These are phyloP conservation scores for Candida sphagnicola DNA, from an alignment of 805 yeast species.

Conservation along the genomic window DNA sequence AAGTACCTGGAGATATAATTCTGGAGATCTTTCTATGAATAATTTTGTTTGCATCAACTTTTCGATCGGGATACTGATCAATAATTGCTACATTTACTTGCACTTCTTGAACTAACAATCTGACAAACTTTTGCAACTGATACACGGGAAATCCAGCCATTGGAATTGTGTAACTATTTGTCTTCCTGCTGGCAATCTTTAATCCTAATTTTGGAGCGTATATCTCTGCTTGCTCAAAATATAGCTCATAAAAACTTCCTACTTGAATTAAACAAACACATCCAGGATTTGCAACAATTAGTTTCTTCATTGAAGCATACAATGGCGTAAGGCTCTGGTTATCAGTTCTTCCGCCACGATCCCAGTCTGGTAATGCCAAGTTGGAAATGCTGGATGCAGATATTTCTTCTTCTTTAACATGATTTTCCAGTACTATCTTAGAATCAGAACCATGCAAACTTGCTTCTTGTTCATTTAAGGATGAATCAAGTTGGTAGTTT, in stretches of 20 bases:
- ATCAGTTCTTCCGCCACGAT: conserved; percentile 36
- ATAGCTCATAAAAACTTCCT: conserved; percentile 83
- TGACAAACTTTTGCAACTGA: conserved; percentile 69
- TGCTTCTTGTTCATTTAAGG: no score
- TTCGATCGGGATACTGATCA: conserved; percentile 50
- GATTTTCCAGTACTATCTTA: no score
- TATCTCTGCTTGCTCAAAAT: conserved; percentile 81
- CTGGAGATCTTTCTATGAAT: conserved; percentile 71
- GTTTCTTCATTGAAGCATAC: conserved; percentile 27
- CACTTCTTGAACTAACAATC: conserved; percentile 64
- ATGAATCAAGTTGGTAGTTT: no score
- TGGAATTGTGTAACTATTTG: conserved; percentile 44
- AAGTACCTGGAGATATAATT: conserved; percentile 88
- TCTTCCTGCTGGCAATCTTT: conserved; percentile 57
- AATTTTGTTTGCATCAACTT: conserved; percentile 20
- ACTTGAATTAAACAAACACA: conserved; percentile 60
- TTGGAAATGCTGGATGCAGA: no score
- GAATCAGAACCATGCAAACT: no score
- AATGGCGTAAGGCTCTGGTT: conserved; percentile 30
- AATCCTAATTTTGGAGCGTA: conserved; percentile 70
- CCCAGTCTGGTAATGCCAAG: conserved; percentile 25
- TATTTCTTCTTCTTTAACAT: no score
- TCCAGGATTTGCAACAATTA: conserved; percentile 33
- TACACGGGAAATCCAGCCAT: conserved; percentile 90
- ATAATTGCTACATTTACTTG: conserved; percentile 75